Base-by-base conservation (phyloP, 495 filamentous ascomycete species). In the Aspergillus nidulans region DNA sequence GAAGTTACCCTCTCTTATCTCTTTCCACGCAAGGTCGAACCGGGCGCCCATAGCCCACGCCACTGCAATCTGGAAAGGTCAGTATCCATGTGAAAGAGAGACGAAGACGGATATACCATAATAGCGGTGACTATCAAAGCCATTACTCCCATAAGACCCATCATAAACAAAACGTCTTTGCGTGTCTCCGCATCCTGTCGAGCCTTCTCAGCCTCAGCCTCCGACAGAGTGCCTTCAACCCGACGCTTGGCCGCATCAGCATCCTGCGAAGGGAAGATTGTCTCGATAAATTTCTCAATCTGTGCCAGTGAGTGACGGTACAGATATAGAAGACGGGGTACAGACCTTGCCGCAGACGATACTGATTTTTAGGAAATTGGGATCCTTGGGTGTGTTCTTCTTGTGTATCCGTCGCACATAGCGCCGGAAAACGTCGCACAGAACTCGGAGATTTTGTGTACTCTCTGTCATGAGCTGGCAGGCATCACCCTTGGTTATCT, bases 221-320 rank as follows among this genome's bases (percentile, higher is more conserved):
- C 68, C 30, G 69, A 56, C 55, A 66, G 52, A 53, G 80, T 77
- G 25, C 72, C 69, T 24, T 41, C 62, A 18, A 73, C 62, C 21
- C 46, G 70, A 28, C 62, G 73, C 50, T 70, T 56, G 43, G 80
- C 69, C 18, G 72, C 75, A 52, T 77, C 70, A 15, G 79, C 79
- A 39, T 73, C 76, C 59, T 88, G 85, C 13, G 84, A 82, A 6
- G 94, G 94, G 83, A 92, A 98, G 63, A 98, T 86, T 6, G 83
- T 82, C 68, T 98, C 94, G 60, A 97, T 95, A 70, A 96, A 98
- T 79, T 96, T 90, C 67, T 98, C 94, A 48, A 97, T 89, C 91
- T 97, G 63, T 47, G 13, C 25, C 32, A 26, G 41, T 61, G 55
- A 69, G 73, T 26, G 61, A 42, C 45, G 6, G n/a, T 26, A 2